A percentile compares a stretch with the other conserved stretches of the same genome.
phyloP scores from a whole-genome alignment of 768 basidiomycete genomes.

The Boletus vermiculosoides region DNA sequence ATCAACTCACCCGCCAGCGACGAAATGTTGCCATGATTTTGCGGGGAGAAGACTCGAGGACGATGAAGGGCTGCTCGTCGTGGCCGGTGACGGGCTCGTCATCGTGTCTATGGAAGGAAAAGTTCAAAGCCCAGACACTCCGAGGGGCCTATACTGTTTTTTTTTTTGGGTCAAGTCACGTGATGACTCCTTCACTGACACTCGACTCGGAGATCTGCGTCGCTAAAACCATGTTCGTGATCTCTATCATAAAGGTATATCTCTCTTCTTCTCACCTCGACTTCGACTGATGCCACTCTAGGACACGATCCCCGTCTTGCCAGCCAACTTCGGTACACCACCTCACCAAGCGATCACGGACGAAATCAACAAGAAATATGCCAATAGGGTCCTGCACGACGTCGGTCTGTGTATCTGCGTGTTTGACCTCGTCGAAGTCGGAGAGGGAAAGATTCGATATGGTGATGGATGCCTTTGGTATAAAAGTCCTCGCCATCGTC shows the following conservation, averaged over 20 bases:
- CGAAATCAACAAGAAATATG: slow-evolving; percentile 94
- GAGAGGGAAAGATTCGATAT: slow-evolving; percentile 91
- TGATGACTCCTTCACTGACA: not conserved
- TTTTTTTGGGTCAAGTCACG: slow-evolving; percentile 17
- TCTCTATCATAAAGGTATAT: slow-evolving; percentile 45
- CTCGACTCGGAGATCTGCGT: not conserved
- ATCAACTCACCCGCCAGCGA: slow-evolving; percentile 77
- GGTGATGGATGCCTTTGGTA: slow-evolving; percentile 97
- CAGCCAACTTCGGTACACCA: slow-evolving; percentile 78
- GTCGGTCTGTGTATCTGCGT: slow-evolving; percentile 90
- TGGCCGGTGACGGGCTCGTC: slow-evolving; percentile 7
- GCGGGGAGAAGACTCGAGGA: slow-evolving; percentile 50
- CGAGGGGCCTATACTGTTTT: too few relatives aligned
- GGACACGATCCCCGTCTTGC: slow-evolving; percentile 92
- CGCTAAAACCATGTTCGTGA: slow-evolving; percentile 39
- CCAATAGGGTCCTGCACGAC: slow-evolving; percentile 86
- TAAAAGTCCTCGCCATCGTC: slow-evolving; percentile 53
- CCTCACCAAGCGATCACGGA: slow-evolving; percentile 77
- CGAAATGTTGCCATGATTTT: slow-evolving; percentile 82
- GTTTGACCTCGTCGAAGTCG: slow-evolving; percentile 81
- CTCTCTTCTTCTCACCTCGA: not conserved
- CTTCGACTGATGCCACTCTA: slow-evolving; percentile 30
- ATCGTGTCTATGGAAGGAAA: slow-evolving; percentile 10
- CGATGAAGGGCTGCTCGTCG: slow-evolving; percentile 30
- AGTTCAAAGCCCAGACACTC: not conserved